These are phyloP conservation scores for Russula sp. DNA, from an alignment of 768 basidiomycete genomes.

Conservation along the genomic window DNA sequence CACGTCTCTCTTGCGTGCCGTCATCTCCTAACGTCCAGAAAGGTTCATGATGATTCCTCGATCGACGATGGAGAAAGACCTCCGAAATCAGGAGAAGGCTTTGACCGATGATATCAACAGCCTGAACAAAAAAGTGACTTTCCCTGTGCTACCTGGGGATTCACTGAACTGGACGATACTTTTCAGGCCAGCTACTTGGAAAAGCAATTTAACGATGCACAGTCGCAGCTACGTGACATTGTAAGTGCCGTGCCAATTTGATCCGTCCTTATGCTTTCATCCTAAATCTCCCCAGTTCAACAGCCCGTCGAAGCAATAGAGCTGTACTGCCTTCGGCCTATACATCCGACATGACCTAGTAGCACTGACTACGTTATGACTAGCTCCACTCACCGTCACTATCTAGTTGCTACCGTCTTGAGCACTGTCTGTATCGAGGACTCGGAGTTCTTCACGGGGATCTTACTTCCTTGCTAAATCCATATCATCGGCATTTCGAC, in stretches of 20 bases:
- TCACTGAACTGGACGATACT: background rate
- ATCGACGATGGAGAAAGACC: slow-evolving; percentile 66
- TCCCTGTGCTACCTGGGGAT: background rate
- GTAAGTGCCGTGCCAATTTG: slow-evolving; percentile 33
- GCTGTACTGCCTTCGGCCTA: background rate
- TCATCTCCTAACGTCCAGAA: slow-evolving; percentile 12
- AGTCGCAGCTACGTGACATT: slow-evolving; percentile 79
- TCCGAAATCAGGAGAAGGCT: slow-evolving; percentile 75
- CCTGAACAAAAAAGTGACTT: slow-evolving; percentile 75
- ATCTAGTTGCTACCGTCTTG: background rate
- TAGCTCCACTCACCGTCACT: background rate
- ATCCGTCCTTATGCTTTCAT: background rate
- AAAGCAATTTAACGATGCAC: slow-evolving; percentile 89
- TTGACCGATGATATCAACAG: slow-evolving; percentile 76
- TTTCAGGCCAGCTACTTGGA: slow-evolving; percentile 81
- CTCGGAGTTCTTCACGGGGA: slow-evolving; percentile 1
- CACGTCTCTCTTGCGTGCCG: background rate
- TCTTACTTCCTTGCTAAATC: background rate
- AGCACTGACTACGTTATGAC: background rate
- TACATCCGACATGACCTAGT: background rate
- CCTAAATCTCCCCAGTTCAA: slow-evolving; percentile 43
- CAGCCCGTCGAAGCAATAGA: slow-evolving; percentile 35
- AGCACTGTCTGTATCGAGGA: background rate
- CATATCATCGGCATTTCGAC: background rate
- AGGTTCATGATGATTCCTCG: slow-evolving; percentile 92